Evolutionary conservation across 2,329 filamentous ascomycete species (phyloP).

Genomic region (Cytospora schulzeri): DNA sequence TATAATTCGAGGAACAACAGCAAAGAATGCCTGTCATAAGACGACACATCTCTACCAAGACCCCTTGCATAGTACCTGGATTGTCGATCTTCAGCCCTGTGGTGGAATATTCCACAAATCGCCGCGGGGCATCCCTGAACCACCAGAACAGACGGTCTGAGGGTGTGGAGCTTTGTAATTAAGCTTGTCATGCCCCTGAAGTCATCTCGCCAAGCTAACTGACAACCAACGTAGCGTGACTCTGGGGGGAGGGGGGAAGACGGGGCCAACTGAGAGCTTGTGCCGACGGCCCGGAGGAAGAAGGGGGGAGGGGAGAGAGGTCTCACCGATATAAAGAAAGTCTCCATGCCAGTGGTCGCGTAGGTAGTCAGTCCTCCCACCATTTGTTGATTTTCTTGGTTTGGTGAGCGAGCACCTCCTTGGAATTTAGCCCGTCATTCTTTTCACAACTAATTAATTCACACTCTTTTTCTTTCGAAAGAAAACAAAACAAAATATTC

Average conservation of each 20-base stretch:
- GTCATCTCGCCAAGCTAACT: conserved; percentile 23
- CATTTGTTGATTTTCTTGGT: background rate
- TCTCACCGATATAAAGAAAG: conserved; percentile 7
- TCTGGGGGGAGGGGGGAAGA: no score
- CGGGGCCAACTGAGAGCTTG: no score
- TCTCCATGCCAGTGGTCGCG: conserved; percentile 6
- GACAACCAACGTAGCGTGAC: conserved; percentile 17
- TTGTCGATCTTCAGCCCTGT: conserved; percentile 27
- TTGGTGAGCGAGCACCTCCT: no score
- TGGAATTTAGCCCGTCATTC: conserved; percentile 3
- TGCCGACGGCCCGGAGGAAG: background rate
- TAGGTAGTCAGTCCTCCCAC: background rate
- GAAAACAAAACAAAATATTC: background rate
- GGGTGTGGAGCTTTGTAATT: conserved; percentile 13
- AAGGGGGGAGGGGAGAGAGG: background rate
- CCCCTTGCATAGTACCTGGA: background rate
- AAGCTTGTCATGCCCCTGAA: conserved; percentile 22
- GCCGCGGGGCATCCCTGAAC: conserved; percentile 7
- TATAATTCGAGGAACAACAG: conserved; percentile 1
- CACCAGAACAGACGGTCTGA: background rate
- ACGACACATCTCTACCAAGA: background rate
- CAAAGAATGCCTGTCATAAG: background rate
- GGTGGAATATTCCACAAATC: conserved; percentile 1
- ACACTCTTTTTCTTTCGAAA: background rate
- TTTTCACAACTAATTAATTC: background rate